phyloP scores from a whole-genome alignment of 805 yeast species.

The Lachancea meyersii region DNA sequence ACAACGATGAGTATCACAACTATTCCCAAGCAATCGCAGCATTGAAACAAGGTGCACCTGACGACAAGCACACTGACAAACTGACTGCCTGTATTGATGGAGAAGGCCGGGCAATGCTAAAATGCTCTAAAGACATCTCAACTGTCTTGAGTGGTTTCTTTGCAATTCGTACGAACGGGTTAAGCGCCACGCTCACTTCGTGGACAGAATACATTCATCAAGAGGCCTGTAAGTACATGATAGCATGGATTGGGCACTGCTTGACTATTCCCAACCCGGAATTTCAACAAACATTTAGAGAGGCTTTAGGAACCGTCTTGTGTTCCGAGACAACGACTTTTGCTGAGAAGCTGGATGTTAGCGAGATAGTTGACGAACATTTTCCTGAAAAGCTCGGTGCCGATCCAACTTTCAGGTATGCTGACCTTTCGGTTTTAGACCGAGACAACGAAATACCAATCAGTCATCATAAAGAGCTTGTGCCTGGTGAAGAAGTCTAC shows the following conservation, averaged over 20 bases:
- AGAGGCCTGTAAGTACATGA: constrained; percentile 38
- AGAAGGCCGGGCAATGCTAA: constrained; percentile 46
- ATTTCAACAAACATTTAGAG: constrained; percentile 38
- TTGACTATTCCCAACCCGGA: constrained; percentile 33
- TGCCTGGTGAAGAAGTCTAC: constrained; percentile 15
- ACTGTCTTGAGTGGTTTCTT: constrained; percentile 33
- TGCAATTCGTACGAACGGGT: constrained; percentile 41
- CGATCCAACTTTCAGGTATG: constrained; percentile 19
- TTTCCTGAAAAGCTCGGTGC: constrained; percentile 17
- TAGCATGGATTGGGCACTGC: constrained; percentile 48
- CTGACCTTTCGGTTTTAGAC: constrained; percentile 32
- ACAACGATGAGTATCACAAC: constrained; percentile 76
- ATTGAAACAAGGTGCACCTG: constrained; percentile 37
- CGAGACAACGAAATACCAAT: constrained; percentile 32
- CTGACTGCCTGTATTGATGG: constrained; percentile 41
- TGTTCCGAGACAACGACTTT: constrained; percentile 24
- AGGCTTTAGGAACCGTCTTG: constrained; percentile 41
- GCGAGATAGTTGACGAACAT: constrained; percentile 20
- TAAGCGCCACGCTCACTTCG: constrained; percentile 50
- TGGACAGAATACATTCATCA: constrained; percentile 48
- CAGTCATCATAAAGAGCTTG: constrained; percentile 29
- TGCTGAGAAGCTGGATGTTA: constrained; percentile 21
- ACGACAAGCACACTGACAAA: constrained; percentile 30
- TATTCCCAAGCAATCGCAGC: constrained; percentile 48
- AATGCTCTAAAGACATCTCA: constrained; percentile 27